Evolutionary conservation across 805 yeast species (phyloP).

Genomic region (Saturnispora saitoi): DNA sequence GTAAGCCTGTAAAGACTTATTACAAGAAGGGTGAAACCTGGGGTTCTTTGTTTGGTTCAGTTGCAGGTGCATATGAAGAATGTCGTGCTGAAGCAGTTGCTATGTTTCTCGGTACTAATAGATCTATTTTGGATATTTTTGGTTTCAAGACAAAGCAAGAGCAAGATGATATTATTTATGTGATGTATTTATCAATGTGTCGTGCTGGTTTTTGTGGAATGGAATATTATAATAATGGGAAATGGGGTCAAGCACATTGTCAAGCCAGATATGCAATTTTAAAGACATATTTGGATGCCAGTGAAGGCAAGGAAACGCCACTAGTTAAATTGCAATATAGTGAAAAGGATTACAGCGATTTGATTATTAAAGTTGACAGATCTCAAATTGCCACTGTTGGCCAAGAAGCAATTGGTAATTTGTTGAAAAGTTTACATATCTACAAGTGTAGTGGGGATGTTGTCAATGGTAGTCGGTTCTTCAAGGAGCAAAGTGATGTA

Average conservation of each 20-base stretch:
- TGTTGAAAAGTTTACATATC: constrained; percentile 63
- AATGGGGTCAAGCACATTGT: constrained; percentile 96
- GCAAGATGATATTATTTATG: constrained; percentile 54
- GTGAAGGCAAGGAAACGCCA: constrained; percentile 30
- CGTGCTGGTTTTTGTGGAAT: constrained; percentile 79
- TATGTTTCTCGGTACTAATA: constrained; percentile 64
- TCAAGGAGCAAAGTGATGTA: constrained; percentile 60
- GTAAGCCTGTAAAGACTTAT: constrained; percentile 55
- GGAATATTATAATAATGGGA: constrained; percentile 67
- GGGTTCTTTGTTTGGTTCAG: constrained; percentile 77
- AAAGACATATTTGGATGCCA: constrained; percentile 59
- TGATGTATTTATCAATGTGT: constrained; percentile 75
- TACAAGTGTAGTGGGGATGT: constrained; percentile 74
- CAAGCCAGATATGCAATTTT: constrained; percentile 84
- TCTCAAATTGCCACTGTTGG: constrained; percentile 61
- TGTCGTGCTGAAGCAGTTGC: constrained; percentile 92
- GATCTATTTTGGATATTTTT: constrained; percentile 60
- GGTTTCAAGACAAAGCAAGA: constrained; percentile 51
- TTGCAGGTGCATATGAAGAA: constrained; percentile 86
- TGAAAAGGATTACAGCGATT: constrained; percentile 45
- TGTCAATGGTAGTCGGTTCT: constrained; percentile 53
- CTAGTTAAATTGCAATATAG: constrained; percentile 48
- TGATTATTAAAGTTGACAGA: constrained; percentile 51
- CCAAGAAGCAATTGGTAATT: constrained; percentile 63
- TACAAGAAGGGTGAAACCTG: constrained; percentile 81